Base-by-base conservation (phyloP, 345 rosid species). In the Noccaea caerulescens region DNA sequence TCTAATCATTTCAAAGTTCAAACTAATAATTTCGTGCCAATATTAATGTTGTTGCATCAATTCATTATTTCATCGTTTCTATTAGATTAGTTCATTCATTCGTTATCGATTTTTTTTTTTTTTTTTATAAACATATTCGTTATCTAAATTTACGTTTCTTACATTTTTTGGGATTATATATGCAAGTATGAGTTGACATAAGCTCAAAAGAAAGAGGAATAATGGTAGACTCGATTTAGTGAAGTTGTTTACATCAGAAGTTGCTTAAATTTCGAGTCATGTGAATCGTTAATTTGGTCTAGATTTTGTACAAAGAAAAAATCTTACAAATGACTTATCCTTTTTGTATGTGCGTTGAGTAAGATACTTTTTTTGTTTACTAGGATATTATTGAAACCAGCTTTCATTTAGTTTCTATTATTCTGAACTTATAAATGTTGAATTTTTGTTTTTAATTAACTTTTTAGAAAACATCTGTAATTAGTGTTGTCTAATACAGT, bases 1-100 rank as follows among this genome's bases (percentile, higher is more conserved):
- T 70, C 76, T 71, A 76, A 70, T 76, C 68, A 76, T 76, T 70
- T 76, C 75, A 49, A 63, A 39, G 64, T 55, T 76, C 75, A 49
- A 63, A 39, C 69, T 55, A 63, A 69, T 76, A 63, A 69, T 76
- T 57, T 56, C 38, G 38, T 56, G 66, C 42, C 60, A 56, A 63
- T 76, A 62, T 69, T 63, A 63, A 76, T 76, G 54, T 76, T 68
- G 55, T 70, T 63, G 20, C 59, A 47, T 63, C 45, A 38, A 76
- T 27, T 27, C 30, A 27, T 27, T 27, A 20, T 27, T 27, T 27
- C 4, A 3, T 27, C 30, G 30, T 27, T 27, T 27, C 30, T 27
- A 27, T 27, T 27, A 27, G 30, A 27, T 27, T 27, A 25, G 27
- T 25, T 3, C 27, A 25, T 25, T 25, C 27, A 25, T 25, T 25